These are phyloP conservation scores for Corchorus capsularis DNA, from an alignment of 345 rosid genomes.

Conservation along the genomic window DNA sequence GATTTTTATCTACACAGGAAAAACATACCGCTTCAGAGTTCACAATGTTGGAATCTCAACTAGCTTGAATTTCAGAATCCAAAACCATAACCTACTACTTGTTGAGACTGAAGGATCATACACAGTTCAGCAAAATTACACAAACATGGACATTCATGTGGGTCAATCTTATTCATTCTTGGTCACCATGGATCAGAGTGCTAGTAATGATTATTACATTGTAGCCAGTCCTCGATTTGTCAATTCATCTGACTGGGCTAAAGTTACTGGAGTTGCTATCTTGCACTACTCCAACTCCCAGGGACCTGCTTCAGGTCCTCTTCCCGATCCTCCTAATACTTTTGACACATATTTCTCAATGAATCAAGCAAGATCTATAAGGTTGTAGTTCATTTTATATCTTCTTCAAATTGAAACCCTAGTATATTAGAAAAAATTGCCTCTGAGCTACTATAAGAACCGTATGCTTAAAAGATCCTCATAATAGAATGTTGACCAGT, in stretches of 20 bases:
- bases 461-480: neutral
- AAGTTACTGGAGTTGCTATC: conserved; percentile 68
- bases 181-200: conserved; percentile 89
- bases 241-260: conserved; percentile 50
- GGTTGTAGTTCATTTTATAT: conserved; percentile 52
- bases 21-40: conserved; percentile 80
- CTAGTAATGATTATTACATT: conserved; percentile 79
- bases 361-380: conserved; percentile 98
- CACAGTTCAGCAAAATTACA: conserved; percentile 76
- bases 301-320: conserved; percentile 87
- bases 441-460: neutral
- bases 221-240: conserved; percentile 79
- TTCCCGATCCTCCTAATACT: conserved; percentile 80
- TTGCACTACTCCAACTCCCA: conserved; percentile 84
- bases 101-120: conserved; percentile 97
- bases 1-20: conserved; percentile 51
- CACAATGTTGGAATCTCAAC: conserved; percentile 87
- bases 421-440: neutral
- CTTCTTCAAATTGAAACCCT: too few species aligned
- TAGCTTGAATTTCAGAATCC: conserved; percentile 88
- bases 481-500: conserved; percentile 12
- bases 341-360: conserved; percentile 76
- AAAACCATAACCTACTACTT: conserved; percentile 81
- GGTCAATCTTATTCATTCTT: conserved; percentile 93
- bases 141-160: conserved; percentile 88